phyloP scores from a whole-genome alignment of 192 early-diverging fungal genomes.

The Mortierella claussenii region DNA sequence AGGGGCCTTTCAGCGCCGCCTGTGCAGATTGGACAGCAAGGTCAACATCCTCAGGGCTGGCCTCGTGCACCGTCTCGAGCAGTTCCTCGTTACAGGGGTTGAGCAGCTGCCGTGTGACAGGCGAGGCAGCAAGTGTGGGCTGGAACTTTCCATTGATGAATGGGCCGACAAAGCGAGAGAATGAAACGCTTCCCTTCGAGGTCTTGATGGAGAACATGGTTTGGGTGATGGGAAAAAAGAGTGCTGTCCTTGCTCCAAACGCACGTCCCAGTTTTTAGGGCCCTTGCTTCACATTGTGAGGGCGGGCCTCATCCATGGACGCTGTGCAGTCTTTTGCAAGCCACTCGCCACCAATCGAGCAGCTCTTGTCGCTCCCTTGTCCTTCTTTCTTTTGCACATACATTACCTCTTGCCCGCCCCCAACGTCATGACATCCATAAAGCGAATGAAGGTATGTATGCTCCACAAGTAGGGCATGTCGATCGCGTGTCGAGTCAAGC shows the following conservation, averaged over 20 bases:
- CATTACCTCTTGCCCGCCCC: not conserved
- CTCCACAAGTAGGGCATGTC: too few relatives aligned
- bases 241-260: too few relatives aligned
- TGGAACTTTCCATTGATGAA: conserved; percentile 81
- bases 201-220: conserved; percentile 43
- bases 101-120: conserved; percentile 61
- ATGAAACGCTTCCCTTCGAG: conserved; percentile 32
- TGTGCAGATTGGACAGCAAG: conserved; percentile 74
- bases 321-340: not conserved
- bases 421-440: conserved; percentile 18
- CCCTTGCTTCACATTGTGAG: too few relatives aligned
- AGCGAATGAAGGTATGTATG: conserved; percentile 38
- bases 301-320: too few relatives aligned
- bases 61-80: conserved; percentile 69
- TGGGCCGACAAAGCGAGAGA: conserved; percentile 60
- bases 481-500: too few relatives aligned
- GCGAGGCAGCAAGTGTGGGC: conserved; percentile 57
- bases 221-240: too few relatives aligned
- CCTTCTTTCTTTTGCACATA: not conserved
- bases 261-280: too few relatives aligned
- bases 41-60: conserved; percentile 68
- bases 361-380: not conserved
- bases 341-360: not conserved
- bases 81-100: conserved; percentile 77
- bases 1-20: conserved; percentile 58